Conservation (phyloP, 176 grass and related monocot species). For the Olyra latifolia region DNA sequence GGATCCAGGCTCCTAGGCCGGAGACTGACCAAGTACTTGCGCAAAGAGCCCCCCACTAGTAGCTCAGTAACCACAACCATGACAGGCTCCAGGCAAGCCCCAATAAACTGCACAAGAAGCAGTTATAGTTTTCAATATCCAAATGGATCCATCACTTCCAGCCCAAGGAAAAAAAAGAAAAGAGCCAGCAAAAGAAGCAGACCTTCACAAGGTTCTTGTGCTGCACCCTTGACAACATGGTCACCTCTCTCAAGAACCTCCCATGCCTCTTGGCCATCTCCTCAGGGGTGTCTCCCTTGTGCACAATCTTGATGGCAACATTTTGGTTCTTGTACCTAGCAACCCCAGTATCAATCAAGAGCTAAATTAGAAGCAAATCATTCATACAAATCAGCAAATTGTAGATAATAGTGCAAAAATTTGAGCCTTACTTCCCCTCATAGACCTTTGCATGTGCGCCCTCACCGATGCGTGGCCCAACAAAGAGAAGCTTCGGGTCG, state of each 20-base stretch:
- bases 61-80: constrained; percentile 98
- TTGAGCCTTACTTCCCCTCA: constrained; percentile 84
- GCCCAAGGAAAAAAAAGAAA: constrained; percentile 18
- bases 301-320: constrained; percentile 92
- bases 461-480: constrained; percentile 85
- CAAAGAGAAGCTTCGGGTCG: constrained; percentile 88
- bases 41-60: constrained; percentile 81
- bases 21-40: constrained; percentile 77
- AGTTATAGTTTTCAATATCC: constrained; percentile 17
- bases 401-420: constrained; percentile 3
- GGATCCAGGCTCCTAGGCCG: constrained; percentile 82
- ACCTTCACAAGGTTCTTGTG: constrained; percentile 99
- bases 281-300: constrained; percentile 84
- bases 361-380: constrained; percentile 33
- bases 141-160: constrained; percentile 26
- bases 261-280: constrained; percentile 68
- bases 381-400: constrained; percentile 24
- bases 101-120: constrained; percentile 74
- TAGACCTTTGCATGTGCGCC: constrained; percentile 92
- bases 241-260: constrained; percentile 95
- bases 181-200: constrained; percentile 14
- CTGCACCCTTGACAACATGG: constrained; percentile 86
- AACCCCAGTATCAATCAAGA: constrained; percentile 34
- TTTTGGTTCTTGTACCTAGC: constrained; percentile 94
- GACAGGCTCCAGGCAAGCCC: constrained; percentile 81